Evolutionary conservation across 2,329 filamentous ascomycete genomes (phyloP).

Genomic region (Fusarium solani-melongenae): DNA sequence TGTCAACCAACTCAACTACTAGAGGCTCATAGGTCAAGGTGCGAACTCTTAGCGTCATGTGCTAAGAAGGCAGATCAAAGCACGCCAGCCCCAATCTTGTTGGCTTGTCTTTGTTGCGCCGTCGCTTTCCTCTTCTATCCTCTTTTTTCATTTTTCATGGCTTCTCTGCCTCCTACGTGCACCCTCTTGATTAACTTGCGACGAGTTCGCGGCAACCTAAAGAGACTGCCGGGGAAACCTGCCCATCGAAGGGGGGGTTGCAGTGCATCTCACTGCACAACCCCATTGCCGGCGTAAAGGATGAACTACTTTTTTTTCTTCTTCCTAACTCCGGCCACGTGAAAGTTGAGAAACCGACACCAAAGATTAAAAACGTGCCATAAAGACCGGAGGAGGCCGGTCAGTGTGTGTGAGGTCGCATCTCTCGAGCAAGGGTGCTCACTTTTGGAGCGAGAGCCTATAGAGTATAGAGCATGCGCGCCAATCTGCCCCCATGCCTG

Average conservation of each 20-base stretch:
- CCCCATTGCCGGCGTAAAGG: not conserved
- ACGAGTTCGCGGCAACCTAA: not conserved
- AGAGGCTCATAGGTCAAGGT: not conserved
- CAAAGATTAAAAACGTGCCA: conserved; percentile 25
- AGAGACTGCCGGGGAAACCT: conserved; percentile 3
- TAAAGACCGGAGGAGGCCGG: conserved; percentile 29
- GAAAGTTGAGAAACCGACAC: not conserved
- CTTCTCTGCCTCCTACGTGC: not conserved
- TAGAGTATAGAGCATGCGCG: not conserved
- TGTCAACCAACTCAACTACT: not conserved
- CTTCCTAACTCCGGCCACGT: not conserved
- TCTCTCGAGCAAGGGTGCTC: conserved; percentile 3
- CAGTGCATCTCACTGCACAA: not conserved
- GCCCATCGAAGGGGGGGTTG: not conserved
- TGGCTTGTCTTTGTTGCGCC: not conserved
- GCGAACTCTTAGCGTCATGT: not conserved
- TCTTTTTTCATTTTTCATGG: not conserved
- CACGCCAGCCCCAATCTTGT: not conserved
- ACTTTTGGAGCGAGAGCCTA: not conserved
- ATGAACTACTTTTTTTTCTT: conserved; percentile 4
- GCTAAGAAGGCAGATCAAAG: not conserved
- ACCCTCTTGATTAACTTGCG: not conserved
- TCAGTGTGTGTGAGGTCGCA: not conserved
- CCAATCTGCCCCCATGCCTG: not conserved
- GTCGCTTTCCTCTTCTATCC: conserved; percentile 5